Evolutionary conservation across 495 filamentous ascomycete genomes (phyloP), one percentile per base, ranked within the genome.

Genomic region (Xylaria longipes): DNA sequence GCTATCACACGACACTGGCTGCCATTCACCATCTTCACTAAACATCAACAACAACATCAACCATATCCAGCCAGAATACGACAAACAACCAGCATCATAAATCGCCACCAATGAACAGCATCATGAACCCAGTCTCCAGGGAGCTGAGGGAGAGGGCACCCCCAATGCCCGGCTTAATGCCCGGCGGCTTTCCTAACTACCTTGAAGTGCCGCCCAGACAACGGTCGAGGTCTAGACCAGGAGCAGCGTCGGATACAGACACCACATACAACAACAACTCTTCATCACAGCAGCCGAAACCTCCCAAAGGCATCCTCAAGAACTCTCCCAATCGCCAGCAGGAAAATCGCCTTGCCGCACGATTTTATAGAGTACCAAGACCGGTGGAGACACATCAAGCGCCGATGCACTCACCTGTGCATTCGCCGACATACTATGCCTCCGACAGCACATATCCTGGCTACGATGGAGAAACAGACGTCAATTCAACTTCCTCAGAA

Each of bases 401-500:
- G 35, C 12, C 31, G 11, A n/a, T 52, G 15, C 56, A 52, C 12
- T 71, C 75, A 27, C 73, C 74, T 54, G 70, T 72, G 43, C 75
- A 66, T 5, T 79, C 77, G 41, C 77, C 77, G 1, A 75, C 77
- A 48, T 77, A 77, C 61, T 79, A 79, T 56, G 45, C 64, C 29
- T 79, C 77, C 8, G 77, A 79, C 35, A 75, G 76, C 41, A 75
- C 72, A 27, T 79, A 73, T 31, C 6, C 25, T 52, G 75, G 71
- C 31, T 74, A 67, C 67, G 75, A 77, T 20, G 37, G 64, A 1
- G 81, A 83, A 56, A 84, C 82, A 22, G 84, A 84, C 70, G 83
- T 83, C 27, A 77, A 82, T 54, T 84, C 83, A 1, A 80, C 80
- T 20, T 79, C 79, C 0, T 85, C 84, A 0, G 80, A 83, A 37